These are phyloP conservation scores for Mycena filopes DNA, from an alignment of 768 basidiomycete genomes.

Conservation along the genomic window DNA sequence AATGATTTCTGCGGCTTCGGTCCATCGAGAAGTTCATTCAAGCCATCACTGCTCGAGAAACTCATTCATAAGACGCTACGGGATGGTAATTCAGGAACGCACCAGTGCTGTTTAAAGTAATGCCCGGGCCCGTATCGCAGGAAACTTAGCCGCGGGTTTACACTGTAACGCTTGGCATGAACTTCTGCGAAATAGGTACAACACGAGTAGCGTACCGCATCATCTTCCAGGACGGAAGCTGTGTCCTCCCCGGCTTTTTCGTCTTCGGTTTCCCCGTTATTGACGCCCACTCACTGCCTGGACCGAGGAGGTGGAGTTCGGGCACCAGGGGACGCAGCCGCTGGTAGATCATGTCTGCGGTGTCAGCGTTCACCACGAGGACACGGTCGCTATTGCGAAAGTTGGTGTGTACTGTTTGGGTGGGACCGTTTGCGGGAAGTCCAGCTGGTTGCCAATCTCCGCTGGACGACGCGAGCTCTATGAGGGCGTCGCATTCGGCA, in stretches of 20 bases:
- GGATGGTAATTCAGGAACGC: neutral
- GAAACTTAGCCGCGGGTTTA: slow-evolving; percentile 57
- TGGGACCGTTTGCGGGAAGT: slow-evolving; percentile 38
- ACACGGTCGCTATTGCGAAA: slow-evolving; percentile 56
- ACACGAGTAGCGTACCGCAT: slow-evolving; percentile 40
- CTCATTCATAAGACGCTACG: too few species aligned
- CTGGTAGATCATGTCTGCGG: slow-evolving; percentile 48
- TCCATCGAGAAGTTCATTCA: slow-evolving; percentile 48
- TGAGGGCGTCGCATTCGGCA: slow-evolving; percentile 52
- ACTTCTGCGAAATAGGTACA: neutral
- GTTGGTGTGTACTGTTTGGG: slow-evolving; percentile 47
- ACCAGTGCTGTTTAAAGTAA: slow-evolving; percentile 46
- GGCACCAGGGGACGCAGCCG: slow-evolving; percentile 50
- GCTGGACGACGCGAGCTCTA: slow-evolving; percentile 48
- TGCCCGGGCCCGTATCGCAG: slow-evolving; percentile 55
- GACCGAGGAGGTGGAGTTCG: slow-evolving; percentile 47
- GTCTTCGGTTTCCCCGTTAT: slow-evolving; percentile 39
- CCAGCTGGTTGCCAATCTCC: slow-evolving; percentile 50
- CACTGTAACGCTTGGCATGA: slow-evolving; percentile 37
- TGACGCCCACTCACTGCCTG: slow-evolving; percentile 45
- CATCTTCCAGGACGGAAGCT: slow-evolving; percentile 47
- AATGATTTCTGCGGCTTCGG: slow-evolving; percentile 44
- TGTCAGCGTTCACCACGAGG: slow-evolving; percentile 46
- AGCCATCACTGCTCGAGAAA: slow-evolving; percentile 40
- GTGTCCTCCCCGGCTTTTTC: slow-evolving; percentile 32